Percentiles rank a stretch among this genome's conserved stretches.
These are phyloP conservation scores for Coemansia sp. DNA, from an alignment of 192 early-diverging fungal species.

Conservation along the genomic window DNA sequence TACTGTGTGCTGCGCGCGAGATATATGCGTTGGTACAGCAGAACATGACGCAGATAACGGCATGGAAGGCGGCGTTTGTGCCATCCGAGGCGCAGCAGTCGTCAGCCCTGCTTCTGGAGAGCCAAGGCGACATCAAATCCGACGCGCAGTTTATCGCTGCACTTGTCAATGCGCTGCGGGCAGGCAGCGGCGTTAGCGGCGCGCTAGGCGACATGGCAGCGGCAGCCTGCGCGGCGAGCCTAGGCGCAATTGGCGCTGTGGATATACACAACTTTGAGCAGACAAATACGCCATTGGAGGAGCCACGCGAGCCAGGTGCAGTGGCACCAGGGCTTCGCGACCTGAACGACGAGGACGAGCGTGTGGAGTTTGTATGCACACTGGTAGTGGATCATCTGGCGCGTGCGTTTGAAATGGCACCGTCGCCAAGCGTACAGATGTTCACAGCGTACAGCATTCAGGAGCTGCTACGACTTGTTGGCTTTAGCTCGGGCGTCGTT, in stretches of 20 bases:
- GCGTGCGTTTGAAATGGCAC: conserved; percentile 42
- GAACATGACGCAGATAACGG: conserved; percentile 12
- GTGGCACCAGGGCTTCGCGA: conserved; percentile 3
- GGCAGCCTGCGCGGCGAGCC: conserved; percentile 38
- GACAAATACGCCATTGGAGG: not conserved
- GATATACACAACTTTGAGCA: not conserved
- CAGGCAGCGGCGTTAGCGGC: conserved; percentile 20
- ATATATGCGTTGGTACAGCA: conserved; percentile 18
- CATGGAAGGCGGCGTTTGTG: conserved; percentile 33
- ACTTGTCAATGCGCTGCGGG: conserved; percentile 19
- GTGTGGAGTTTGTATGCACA: conserved; percentile 41
- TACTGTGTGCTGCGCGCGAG: conserved; percentile 37
- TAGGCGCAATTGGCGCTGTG: conserved; percentile 33
- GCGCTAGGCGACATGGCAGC: conserved; percentile 28
- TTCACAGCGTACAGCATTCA: conserved; percentile 47
- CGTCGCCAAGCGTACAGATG: conserved; percentile 41
- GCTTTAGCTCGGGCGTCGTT: conserved; percentile 13
- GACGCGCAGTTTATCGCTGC: not conserved
- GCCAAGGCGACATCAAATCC: not conserved
- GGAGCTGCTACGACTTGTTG: conserved; percentile 37
- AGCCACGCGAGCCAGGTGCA: not conserved
- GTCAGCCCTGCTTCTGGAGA: too few species aligned
- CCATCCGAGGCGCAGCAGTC: conserved; percentile 1
- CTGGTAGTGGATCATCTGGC: conserved; percentile 43
- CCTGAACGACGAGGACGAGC: conserved; percentile 25